Conservation (phyloP, 768 basidiomycete species). For the Austroboletus festivus region DNA sequence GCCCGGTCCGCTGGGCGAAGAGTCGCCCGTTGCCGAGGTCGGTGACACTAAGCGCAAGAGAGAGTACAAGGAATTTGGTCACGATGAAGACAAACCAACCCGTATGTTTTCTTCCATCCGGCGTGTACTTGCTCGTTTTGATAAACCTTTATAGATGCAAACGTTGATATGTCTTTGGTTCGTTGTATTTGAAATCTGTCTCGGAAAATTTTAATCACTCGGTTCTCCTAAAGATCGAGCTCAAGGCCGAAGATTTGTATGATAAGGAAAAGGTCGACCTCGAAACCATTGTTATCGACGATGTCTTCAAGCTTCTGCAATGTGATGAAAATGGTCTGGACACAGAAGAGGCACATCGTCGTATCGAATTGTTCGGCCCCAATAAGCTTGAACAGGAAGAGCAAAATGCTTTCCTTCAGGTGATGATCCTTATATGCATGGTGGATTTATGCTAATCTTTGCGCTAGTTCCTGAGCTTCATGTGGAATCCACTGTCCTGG, state of each 20-base stretch:
- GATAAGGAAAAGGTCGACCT: constrained; percentile 99
- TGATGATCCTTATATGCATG: constrained; percentile 22
- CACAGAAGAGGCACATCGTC: constrained; percentile 71
- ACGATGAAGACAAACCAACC: constrained; percentile 64
- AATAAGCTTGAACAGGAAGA: constrained; percentile 93
- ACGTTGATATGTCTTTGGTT: constrained; percentile 82
- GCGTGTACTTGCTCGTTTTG: not conserved
- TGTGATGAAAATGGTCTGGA: constrained; percentile 80
- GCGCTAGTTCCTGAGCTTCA: constrained; percentile 83
- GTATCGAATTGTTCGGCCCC: constrained; percentile 91
- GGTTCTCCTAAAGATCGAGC: constrained; percentile 54
- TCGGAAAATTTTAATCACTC: not conserved
- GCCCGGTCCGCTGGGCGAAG: constrained; percentile 56
- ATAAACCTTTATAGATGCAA: constrained; percentile 55
- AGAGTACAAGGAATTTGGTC: constrained; percentile 85
- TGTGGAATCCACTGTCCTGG: constrained; percentile 99
- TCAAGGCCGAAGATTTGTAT: constrained; percentile 91
- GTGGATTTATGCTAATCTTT: constrained; percentile 1
- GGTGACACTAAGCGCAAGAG: constrained; percentile 54
- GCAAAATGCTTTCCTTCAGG: constrained; percentile 88
- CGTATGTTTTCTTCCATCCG: constrained; percentile 44
- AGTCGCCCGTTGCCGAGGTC: constrained; percentile 33
- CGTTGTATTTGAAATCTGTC: constrained; percentile 18
- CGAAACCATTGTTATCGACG: constrained; percentile 94
- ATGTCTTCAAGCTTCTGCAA: constrained; percentile 95